Base-by-base conservation (phyloP, 768 basidiomycete genomes). In the Hortiboletus flavorubellus region DNA sequence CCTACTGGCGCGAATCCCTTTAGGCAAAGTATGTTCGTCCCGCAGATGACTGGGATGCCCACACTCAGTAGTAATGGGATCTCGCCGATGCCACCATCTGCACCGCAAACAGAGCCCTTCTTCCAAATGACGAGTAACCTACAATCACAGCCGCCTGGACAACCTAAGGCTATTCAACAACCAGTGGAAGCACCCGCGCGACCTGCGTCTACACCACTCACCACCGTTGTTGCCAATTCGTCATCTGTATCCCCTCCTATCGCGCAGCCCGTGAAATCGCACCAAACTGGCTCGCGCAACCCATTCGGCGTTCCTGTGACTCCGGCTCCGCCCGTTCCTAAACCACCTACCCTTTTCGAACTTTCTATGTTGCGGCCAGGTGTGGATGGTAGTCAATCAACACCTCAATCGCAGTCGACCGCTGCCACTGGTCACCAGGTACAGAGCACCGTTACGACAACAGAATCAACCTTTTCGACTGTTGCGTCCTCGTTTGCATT, bases 241-340 rank as follows among this genome's bases (percentile, higher is more conserved):
- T 65, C 51, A 41, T 63, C 67, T 31, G 64, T 65, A 7, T 73
- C 78, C 7, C 79, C 80, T 5, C 78, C 80, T 37, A 60, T 74
- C 4, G 76, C 79, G 3, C 84, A 86, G 64, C 84, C 85, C 8
- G 80, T 98, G 29, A 86, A 84, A 63, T 79, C 93, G 7, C 95
- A 98, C 68, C 85, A 89, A 68, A 99, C 97, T 4, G 96, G 97
- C 29, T 91, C 92, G 8, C 86, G 84, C 61, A 99, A 99, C 78
- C 97, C 97, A 4, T 99, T 99, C 59, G 95, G 93, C 7, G 81
- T 83, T 31, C 82, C 90, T 5, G 76, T 80, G 6, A 78, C 79
- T 9, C 74, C 82, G 23, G 73, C 76, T 15, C 81, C 85, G 1
- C 85, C 89, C 15, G 76, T 90, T 29, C 89, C 91, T 2, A 89